phyloP scores from a whole-genome alignment of 78 protist species.

The Protostelium mycophagum region DNA sequence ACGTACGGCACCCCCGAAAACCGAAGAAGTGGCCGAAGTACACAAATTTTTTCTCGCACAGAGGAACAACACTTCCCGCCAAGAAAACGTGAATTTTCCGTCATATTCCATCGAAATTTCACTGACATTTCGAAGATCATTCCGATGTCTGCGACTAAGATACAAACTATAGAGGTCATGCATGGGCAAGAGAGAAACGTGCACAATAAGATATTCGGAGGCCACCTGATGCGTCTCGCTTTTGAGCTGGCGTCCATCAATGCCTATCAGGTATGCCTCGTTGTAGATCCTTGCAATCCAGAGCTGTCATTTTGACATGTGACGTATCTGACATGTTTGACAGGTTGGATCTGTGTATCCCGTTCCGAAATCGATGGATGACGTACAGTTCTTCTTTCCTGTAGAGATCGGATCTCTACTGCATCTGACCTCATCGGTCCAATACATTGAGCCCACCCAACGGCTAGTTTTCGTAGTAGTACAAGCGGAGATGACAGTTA shows the following conservation, averaged over 20 bases:
- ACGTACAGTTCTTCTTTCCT: not conserved
- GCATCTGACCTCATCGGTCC: not conserved
- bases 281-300: not conserved
- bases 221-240: not conserved
- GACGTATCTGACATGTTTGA: too few species aligned
- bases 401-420: not conserved
- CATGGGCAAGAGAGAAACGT: not conserved
- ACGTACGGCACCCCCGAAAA: not conserved
- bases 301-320: not conserved
- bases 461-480: not conserved
- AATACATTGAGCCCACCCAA: not conserved
- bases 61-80: too few species aligned
- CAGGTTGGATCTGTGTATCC: not conserved
- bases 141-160: not conserved
- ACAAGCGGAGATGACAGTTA: not conserved
- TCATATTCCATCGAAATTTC: not conserved
- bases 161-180: not conserved
- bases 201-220: not conserved
- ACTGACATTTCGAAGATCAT: not conserved
- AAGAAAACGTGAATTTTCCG: too few species aligned
- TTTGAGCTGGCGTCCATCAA: not conserved
- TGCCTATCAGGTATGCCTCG: not conserved
- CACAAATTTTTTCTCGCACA: not conserved
- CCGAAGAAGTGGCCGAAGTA: not conserved
- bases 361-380: not conserved